Percentiles rank a stretch among this genome's conserved stretches.
phyloP scores from a whole-genome alignment of 257 asterid genomes.

The Verbena officinalis region DNA sequence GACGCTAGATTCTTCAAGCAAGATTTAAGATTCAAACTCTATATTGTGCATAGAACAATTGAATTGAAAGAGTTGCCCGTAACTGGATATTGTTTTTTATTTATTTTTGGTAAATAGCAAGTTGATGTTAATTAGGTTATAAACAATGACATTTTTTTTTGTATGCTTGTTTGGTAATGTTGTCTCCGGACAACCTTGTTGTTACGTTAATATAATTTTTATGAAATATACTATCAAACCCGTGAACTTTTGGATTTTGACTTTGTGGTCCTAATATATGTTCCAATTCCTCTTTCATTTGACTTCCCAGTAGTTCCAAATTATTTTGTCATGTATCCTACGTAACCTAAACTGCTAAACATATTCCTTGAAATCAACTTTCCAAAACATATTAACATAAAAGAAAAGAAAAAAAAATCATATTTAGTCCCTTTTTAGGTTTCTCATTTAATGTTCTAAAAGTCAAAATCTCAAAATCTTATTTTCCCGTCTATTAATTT shows the following conservation, averaged over 20 bases:
- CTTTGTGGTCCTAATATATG: background rate
- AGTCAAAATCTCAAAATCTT: too few species aligned
- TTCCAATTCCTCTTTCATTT: background rate
- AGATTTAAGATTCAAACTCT: too few species aligned
- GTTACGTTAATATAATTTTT: background rate
- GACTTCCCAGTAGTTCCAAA: background rate
- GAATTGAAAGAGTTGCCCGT: too few species aligned
- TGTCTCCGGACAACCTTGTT: conserved; percentile 19
- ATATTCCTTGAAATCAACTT: background rate
- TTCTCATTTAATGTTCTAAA: too few species aligned
- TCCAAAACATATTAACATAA: too few species aligned
- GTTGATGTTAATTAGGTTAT: too few species aligned
- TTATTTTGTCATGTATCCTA: background rate
- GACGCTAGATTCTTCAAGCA: too few species aligned
- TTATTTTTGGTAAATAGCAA: background rate
- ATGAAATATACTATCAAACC: background rate
- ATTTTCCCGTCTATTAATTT: too few species aligned
- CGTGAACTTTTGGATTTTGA: conserved; percentile 15
- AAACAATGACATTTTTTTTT: conserved; percentile 11
- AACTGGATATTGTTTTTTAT: too few species aligned
- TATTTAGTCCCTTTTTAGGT: too few species aligned
- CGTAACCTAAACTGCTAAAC: background rate
- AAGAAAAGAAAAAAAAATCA: too few species aligned
- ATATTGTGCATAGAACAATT: too few species aligned
- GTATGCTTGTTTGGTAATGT: conserved; percentile 17